Evolutionary conservation across 805 yeast genomes (phyloP).

Genomic region (Candida hungchunana): DNA sequence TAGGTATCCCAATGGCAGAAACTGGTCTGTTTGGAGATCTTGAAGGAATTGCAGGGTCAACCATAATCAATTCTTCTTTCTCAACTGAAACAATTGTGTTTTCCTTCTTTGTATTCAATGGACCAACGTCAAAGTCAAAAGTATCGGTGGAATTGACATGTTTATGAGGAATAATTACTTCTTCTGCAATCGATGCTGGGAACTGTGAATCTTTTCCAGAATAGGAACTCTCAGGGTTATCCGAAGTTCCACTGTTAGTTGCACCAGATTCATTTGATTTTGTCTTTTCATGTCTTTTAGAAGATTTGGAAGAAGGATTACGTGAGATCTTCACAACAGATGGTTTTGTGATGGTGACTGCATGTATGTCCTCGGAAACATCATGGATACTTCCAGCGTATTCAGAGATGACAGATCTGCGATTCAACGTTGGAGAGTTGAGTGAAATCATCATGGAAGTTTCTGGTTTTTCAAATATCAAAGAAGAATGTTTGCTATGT

Average conservation of each 20-base stretch:
- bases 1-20: constrained; percentile 9
- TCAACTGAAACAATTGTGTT: constrained; percentile 8
- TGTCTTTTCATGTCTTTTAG: constrained; percentile 10
- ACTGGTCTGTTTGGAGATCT: constrained; percentile 28
- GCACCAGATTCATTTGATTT: constrained; percentile 2
- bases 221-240: constrained; percentile 11
- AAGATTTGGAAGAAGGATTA: constrained; percentile 7
- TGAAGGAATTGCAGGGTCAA: constrained; percentile 25
- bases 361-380: constrained; percentile 1
- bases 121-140: constrained; percentile 22
- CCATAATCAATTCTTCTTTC: constrained; percentile 10
- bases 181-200: constrained; percentile 7
- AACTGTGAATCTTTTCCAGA: constrained; percentile 14
- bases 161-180: background rate
- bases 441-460: background rate
- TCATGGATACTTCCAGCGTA: constrained; percentile 27
- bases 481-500: constrained; percentile 1
- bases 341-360: constrained; percentile 8
- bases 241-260: constrained; percentile 3
- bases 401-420: constrained; percentile 26
- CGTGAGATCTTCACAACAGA: constrained; percentile 20
- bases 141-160: constrained; percentile 17
- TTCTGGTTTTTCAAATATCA: constrained; percentile 9
- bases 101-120: constrained; percentile 18
- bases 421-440: constrained; percentile 11